Base-by-base conservation (phyloP, 768 basidiomycete genomes). In the Boletus edulis region DNA sequence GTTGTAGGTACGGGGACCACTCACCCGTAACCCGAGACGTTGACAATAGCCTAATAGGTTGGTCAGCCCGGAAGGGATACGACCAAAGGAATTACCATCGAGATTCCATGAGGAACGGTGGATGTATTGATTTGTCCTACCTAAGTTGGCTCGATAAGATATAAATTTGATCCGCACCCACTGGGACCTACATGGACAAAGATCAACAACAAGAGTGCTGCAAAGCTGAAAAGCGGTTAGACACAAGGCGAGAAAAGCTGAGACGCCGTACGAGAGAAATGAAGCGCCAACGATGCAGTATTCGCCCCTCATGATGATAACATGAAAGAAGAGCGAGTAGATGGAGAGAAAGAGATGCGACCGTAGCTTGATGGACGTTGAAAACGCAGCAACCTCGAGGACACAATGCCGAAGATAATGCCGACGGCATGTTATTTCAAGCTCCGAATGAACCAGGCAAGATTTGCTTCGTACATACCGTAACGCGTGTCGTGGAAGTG, bases 61-160 rank as follows among this genome's bases (percentile, higher is more conserved):
- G 58, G 61, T 70, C 47, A 65, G 64, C 46, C n/a, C 27, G 31
- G 39, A 41, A 44, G 18, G n/a, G 29, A 17, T 48, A 45, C 43
- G 51, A 41, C 46, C 22, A 40, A 61, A 48, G 49, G 59, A 35
- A 68, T 73, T 68, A 89, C 90, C 87, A 92, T 86, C 51, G 83
- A 80, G 51, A 92, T 83, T 52, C 77, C 80, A 54, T 82, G 81
- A 54, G 89, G 87, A 32, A 91, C 83, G 34, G 75, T 76, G 15
- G 87, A 84, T 49, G 86, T 87, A 68, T 84, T 91, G 66, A 86
- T 89, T 80, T 92, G 91, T 56, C 86, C 89, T 54, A 91, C 82
- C 90, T 92, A 57, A 46, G 46, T 45, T 47, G 15, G 39, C 29
- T 55, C 44, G 55, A 66, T 67, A 63, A 62, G 69, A 66, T 61